phyloP scores from a whole-genome alignment of 805 yeast species.

The Hanseniaspora vineae region DNA sequence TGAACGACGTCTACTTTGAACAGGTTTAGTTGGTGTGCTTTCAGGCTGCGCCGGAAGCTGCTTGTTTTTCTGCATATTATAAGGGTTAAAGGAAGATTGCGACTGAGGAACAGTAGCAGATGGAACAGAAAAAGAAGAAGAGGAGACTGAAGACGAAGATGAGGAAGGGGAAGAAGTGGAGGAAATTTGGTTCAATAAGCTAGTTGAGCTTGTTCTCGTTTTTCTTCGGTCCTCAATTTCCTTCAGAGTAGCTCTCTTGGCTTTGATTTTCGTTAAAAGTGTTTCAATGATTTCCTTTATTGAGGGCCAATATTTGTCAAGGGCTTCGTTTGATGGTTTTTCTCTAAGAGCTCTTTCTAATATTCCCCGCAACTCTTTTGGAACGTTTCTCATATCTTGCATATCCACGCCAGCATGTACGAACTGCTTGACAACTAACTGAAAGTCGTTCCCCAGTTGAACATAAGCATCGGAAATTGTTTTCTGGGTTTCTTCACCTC shows the following conservation, averaged over 20 bases:
- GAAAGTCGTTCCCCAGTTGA: conserved; percentile 84
- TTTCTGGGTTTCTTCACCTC: conserved; percentile 60
- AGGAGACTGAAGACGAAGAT: not conserved
- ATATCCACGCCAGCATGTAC: conserved; percentile 67
- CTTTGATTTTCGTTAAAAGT: conserved; percentile 64
- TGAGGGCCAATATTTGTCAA: conserved; percentile 70
- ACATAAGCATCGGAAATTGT: conserved; percentile 88
- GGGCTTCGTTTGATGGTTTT: conserved; percentile 68
- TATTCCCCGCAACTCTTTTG: conserved; percentile 62
- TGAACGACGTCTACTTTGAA: not conserved
- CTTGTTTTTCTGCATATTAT: too few relatives aligned
- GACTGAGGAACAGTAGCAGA: too few relatives aligned
- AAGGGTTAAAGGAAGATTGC: too few relatives aligned
- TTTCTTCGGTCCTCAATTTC: conserved; percentile 11
- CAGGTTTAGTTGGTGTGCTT: not conserved
- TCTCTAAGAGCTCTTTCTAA: conserved; percentile 79
- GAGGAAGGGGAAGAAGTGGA: not conserved
- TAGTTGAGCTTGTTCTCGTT: not conserved
- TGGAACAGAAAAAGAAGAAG: too few relatives aligned
- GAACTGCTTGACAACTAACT: conserved; percentile 73
- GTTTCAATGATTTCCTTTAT: conserved; percentile 79
- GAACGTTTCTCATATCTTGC: conserved; percentile 81
- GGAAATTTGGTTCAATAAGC: not conserved
- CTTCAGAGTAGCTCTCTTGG: conserved; percentile 47
- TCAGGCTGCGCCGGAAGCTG: not conserved